A percentile compares a stretch with the other conserved stretches of the same genome.
These are phyloP conservation scores for Lathyrus oleraceus DNA, from an alignment of 306 rosid species.

Conservation along the genomic window DNA sequence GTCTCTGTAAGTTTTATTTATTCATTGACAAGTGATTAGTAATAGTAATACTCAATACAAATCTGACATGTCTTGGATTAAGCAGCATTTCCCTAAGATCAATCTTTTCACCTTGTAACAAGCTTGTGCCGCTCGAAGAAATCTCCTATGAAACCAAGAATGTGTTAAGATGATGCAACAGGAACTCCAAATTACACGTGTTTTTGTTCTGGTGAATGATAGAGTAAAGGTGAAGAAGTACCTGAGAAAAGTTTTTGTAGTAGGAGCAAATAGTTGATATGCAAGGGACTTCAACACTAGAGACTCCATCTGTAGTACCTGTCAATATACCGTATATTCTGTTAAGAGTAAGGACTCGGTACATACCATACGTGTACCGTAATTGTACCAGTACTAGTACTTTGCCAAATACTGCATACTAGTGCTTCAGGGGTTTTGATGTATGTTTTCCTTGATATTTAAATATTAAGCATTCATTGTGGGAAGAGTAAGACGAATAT, in stretches of 20 bases:
- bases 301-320: conserved; percentile 85
- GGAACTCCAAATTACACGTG: conserved; percentile 2
- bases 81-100: conserved; percentile 23
- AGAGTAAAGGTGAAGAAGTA: conserved; percentile 31
- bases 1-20: conserved; percentile 50
- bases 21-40: conserved; percentile 27
- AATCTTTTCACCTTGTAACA: conserved; percentile 61
- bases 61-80: conserved; percentile 28
- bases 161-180: conserved; percentile 16
- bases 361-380: no score
- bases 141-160: conserved; percentile 67
- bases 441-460: background rate
- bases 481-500: conserved; percentile 24
- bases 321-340: background rate
- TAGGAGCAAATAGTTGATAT: conserved; percentile 81
- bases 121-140: conserved; percentile 91
- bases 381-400: no score
- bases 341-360: background rate
- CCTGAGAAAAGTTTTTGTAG: conserved; percentile 89
- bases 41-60: conserved; percentile 22
- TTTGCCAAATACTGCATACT: no score
- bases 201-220: background rate
- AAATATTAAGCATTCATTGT: background rate
- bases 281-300: conserved; percentile 61
- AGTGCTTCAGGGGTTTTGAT: no score